Base-by-base conservation (phyloP, 805 yeast genomes). In the Debaryomyces prosopidis region DNA sequence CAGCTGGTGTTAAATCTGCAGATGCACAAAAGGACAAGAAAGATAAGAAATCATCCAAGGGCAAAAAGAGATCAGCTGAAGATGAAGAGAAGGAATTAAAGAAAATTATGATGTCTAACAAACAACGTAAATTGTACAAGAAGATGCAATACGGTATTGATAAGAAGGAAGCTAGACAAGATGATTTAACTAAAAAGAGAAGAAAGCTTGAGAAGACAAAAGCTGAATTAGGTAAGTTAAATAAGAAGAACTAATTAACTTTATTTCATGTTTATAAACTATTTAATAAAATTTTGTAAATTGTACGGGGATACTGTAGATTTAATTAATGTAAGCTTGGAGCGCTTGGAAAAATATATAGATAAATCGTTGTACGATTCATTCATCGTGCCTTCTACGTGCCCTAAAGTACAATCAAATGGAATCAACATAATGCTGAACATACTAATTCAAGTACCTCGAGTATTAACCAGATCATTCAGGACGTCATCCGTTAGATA, bases 71-170 rank as follows among this genome's bases (percentile, higher is more conserved):
- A 52, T 79, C 75, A 49, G 80, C 80, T 39, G 86, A 82, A 51
- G 81, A 71, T 36, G 91, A 86, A 72, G 97, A 90, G 66, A 88
- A 89, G 73, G 94, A 91, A 54, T 81, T 92, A 74, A 88, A 88
- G 76, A 84, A 83, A 84, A 89, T 90, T 62, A 92, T 94, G 99
- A 92, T 94, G 99, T 80, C 92, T 57, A 90, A 90, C 75, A 94
- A 92, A 70, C 96, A 92, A 73, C 87, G 90, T 77, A 89, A 88
- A 68, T 76, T 91, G 54, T 94, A 94, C 77, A 87, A 87, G 75
- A 87, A 87, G 84, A 89, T 92, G 96, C 94, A 89, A 73, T 84
- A 89, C 65, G 92, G 96, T 47, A 81, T 87, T 57, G 84, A 85
- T 48, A 82, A 88, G 80, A 87, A 88, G 73, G 89, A 87, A 60